Percentiles rank a stretch among this genome's conserved stretches.
phyloP scores from a whole-genome alignment of 2,329 filamentous ascomycete genomes.

The Ascochyta rabiei region DNA sequence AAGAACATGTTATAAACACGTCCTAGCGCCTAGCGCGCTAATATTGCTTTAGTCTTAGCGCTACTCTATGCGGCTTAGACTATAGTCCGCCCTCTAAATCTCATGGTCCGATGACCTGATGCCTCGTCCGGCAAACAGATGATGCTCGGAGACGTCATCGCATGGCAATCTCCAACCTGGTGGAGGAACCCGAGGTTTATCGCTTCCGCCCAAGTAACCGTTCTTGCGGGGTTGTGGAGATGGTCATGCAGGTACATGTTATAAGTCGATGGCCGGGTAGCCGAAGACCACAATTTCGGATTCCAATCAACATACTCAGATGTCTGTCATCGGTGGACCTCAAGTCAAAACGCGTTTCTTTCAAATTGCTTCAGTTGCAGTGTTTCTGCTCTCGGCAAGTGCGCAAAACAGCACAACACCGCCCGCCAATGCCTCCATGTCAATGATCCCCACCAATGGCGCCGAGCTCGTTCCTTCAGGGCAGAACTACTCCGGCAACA shows the following conservation, averaged over 20 bases:
- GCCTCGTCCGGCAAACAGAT: neutral
- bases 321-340: neutral
- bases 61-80: no score
- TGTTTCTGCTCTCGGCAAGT: neutral
- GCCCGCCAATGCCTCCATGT: slow-evolving; percentile 3
- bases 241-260: slow-evolving; percentile 6
- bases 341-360: neutral
- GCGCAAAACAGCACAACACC: slow-evolving; percentile 6
- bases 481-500: slow-evolving; percentile 16
- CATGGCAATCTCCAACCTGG: neutral
- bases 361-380: neutral
- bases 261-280: neutral
- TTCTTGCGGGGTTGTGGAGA: slow-evolving; percentile 2
- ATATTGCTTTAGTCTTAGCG: no score
- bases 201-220: neutral
- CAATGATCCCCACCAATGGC: slow-evolving; percentile 10
- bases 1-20: no score
- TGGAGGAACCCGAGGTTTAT: slow-evolving; percentile 3
- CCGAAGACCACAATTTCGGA: neutral
- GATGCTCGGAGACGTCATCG: neutral
- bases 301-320: neutral
- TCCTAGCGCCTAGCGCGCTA: no score
- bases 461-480: slow-evolving; percentile 8
- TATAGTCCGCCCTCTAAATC: no score
- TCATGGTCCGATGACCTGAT: no score